Percentiles rank a stretch among this genome's conserved stretches.
Conservation (phyloP, 148 eudicot genomes). For the Rhododendron mucronatum region DNA sequence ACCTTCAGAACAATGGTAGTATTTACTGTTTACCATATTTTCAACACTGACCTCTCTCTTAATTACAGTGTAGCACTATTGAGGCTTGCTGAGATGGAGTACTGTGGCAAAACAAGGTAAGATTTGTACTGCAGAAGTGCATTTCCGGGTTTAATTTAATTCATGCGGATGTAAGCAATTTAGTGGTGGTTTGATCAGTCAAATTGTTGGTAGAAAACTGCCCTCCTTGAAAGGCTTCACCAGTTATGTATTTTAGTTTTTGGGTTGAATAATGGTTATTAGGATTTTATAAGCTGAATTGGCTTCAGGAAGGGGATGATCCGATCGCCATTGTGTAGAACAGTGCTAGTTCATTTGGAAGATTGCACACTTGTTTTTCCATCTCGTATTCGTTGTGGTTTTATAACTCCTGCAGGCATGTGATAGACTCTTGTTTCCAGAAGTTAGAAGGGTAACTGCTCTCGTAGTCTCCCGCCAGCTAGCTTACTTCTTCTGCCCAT, state of each 20-base stretch:
- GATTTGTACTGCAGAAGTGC: not conserved
- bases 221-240: not conserved
- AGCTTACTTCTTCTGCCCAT: no score
- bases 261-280: not conserved
- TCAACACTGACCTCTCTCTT: slow-evolving; percentile 2
- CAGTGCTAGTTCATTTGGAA: not conserved
- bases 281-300: not conserved
- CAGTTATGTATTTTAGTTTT: not conserved
- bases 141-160: not conserved
- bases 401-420: not conserved
- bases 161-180: not conserved
- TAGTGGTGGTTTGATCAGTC: not conserved
- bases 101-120: slow-evolving; percentile 96
- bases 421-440: not conserved
- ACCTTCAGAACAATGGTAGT: not conserved
- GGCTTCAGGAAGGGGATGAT: not conserved
- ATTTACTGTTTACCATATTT: not conserved
- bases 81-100: slow-evolving; percentile 87
- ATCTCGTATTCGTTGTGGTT: not conserved
- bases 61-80: slow-evolving; percentile 77
- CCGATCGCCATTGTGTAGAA: not conserved
- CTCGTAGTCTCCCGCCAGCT: no score
- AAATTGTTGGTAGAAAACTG: not conserved
- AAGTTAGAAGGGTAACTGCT: no score
- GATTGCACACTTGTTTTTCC: not conserved